Percentiles rank a stretch among this genome's conserved stretches.
These are phyloP conservation scores for Lolium perenne DNA, from an alignment of 176 grass and related monocot genomes.

Conservation along the genomic window DNA sequence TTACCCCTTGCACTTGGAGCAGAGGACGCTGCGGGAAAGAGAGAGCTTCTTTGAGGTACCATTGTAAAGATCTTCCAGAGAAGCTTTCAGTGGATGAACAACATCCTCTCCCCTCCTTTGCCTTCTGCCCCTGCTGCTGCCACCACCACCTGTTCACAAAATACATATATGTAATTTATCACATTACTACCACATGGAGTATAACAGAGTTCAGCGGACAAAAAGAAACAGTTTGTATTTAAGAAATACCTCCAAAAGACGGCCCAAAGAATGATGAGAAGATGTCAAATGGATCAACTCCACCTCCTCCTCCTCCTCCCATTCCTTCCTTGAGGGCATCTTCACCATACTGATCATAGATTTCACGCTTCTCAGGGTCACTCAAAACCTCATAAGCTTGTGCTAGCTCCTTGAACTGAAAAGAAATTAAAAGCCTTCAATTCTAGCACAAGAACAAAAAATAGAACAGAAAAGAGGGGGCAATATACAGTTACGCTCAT, in stretches of 20 bases:
- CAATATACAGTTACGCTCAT: not conserved
- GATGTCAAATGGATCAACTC: constrained; percentile 90
- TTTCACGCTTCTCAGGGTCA: constrained; percentile 98
- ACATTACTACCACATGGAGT: not conserved
- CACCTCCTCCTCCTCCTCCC: constrained; percentile 75
- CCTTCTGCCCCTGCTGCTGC: constrained; percentile 89
- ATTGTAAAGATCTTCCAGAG: constrained; percentile 96
- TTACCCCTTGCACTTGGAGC: constrained; percentile 94
- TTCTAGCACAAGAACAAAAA: too few relatives aligned
- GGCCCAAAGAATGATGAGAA: constrained; percentile 96
- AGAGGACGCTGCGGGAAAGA: constrained; percentile 87
- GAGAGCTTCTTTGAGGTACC: constrained; percentile 95
- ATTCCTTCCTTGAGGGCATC: constrained; percentile 99
- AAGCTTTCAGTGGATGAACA: constrained; percentile 91
- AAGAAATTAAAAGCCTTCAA: constrained; percentile 30
- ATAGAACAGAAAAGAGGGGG: too few relatives aligned
- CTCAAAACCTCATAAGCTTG: constrained; percentile 97
- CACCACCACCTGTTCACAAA: constrained; percentile 61
- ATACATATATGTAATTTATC: constrained; percentile 2
- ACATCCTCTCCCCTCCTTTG: constrained; percentile 99
- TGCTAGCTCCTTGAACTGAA: constrained; percentile 98
- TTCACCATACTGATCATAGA: constrained; percentile 97
- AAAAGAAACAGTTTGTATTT: constrained; percentile 22
- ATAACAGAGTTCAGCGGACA: not conserved
- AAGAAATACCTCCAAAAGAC: constrained; percentile 71